These are phyloP conservation scores for Cenchrus purpureus DNA, from an alignment of 176 grass and related monocot genomes.

Conservation along the genomic window DNA sequence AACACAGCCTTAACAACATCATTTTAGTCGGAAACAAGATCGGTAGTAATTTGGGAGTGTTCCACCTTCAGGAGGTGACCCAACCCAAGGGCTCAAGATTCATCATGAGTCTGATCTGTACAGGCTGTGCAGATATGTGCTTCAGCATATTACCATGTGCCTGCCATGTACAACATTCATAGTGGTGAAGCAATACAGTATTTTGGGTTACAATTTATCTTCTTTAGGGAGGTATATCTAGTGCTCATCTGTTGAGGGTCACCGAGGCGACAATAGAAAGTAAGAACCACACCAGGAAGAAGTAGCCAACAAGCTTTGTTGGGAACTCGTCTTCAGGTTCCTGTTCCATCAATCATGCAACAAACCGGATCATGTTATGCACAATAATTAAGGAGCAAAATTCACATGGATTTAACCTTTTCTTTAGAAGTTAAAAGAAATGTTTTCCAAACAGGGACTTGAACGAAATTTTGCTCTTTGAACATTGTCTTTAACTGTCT, in stretches of 20 bases:
- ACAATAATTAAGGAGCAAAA: background rate
- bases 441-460: background rate
- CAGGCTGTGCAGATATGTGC: background rate
- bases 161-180: background rate
- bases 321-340: slow-evolving; percentile 86
- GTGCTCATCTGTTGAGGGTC: slow-evolving; percentile 67
- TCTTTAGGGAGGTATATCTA: background rate
- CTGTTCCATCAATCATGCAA: slow-evolving; percentile 47
- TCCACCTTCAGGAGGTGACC: background rate
- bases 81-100: background rate
- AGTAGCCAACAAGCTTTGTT: slow-evolving; percentile 82
- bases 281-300: slow-evolving; percentile 69
- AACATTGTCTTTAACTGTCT: background rate
- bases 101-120: slow-evolving; percentile 3
- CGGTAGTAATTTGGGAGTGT: background rate
- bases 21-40: no score
- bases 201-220: slow-evolving; percentile 14
- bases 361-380: background rate
- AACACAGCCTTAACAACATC: no score
- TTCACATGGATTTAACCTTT: background rate
- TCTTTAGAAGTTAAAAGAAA: background rate
- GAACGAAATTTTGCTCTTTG: background rate
- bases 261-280: slow-evolving; percentile 72
- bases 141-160: background rate
- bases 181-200: background rate